Conservation (phyloP, 2,329 filamentous ascomycete species). For the Penicillium psychrosexuale region DNA sequence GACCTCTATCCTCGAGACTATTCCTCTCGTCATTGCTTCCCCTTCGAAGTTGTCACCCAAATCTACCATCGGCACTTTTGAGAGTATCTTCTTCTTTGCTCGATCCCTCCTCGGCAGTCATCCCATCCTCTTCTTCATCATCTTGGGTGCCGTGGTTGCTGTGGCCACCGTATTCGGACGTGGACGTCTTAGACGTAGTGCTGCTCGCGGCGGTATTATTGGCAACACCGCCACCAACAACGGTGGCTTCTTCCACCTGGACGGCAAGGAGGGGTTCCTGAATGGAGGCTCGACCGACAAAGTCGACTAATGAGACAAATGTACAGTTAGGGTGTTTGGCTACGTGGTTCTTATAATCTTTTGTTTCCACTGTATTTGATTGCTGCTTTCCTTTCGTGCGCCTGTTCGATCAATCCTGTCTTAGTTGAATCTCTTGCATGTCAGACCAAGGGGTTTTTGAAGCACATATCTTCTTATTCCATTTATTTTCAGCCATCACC, state of each 20-base stretch:
- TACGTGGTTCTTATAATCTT: slow-evolving; percentile 23
- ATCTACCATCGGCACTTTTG: slow-evolving; percentile 48
- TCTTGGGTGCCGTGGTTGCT: slow-evolving; percentile 38
- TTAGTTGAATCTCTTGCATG: slow-evolving; percentile 20
- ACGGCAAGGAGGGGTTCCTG: slow-evolving; percentile 49
- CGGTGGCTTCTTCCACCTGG: slow-evolving; percentile 48
- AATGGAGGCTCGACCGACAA: slow-evolving; percentile 45
- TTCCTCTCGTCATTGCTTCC: slow-evolving; percentile 50
- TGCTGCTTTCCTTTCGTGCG: slow-evolving; percentile 16
- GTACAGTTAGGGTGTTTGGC: slow-evolving; percentile 33
- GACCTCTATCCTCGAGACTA: slow-evolving; percentile 84
- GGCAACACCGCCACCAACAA: slow-evolving; percentile 32
- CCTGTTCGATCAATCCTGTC: slow-evolving; percentile 4
- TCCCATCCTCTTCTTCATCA: slow-evolving; percentile 42
- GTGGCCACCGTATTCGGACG: slow-evolving; percentile 35
- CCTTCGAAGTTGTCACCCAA: slow-evolving; percentile 50
- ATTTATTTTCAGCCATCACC: slow-evolving; percentile 5
- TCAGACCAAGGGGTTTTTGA: slow-evolving; percentile 15
- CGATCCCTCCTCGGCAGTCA: slow-evolving; percentile 44
- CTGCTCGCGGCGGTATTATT: slow-evolving; percentile 35
- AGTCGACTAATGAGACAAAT: slow-evolving; percentile 43
- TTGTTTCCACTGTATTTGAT: slow-evolving; percentile 23
- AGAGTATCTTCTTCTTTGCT: slow-evolving; percentile 47
- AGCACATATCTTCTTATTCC: slow-evolving; percentile 21
- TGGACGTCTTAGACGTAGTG: slow-evolving; percentile 30